Evolutionary conservation across 2,329 filamentous ascomycete genomes (phyloP).

Genomic region (Fusarium pseudocircinatum): DNA sequence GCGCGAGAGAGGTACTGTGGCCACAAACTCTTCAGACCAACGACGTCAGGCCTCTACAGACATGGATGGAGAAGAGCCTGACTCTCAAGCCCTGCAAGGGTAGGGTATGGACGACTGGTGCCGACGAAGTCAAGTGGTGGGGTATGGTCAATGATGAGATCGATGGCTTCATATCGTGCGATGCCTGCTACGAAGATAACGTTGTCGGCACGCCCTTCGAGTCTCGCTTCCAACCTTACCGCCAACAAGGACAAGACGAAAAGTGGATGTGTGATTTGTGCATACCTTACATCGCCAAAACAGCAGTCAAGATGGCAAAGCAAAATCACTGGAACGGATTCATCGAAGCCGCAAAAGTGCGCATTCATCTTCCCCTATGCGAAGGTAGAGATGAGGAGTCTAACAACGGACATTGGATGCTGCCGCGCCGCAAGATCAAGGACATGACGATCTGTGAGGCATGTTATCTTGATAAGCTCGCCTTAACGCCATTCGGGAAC

Average conservation of each 20-base stretch:
- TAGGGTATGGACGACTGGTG: conserved; percentile 13
- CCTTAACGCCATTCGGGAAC: conserved; percentile 40
- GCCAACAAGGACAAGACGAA: conserved; percentile 39
- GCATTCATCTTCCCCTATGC: conserved; percentile 42
- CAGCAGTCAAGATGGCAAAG: conserved; percentile 28
- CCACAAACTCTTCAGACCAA: conserved; percentile 43
- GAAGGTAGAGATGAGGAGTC: conserved; percentile 41
- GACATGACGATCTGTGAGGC: conserved; percentile 47
- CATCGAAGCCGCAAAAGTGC: conserved; percentile 29
- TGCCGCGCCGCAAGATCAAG: conserved; percentile 37
- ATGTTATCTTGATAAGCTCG: conserved; percentile 50
- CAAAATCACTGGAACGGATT: conserved; percentile 47
- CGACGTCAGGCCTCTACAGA: conserved; percentile 37
- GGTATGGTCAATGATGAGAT: conserved; percentile 43
- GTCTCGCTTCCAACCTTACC: conserved; percentile 41
- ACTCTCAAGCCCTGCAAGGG: conserved; percentile 46
- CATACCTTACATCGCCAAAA: conserved; percentile 39
- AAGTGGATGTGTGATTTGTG: conserved; percentile 49
- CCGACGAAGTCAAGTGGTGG: conserved; percentile 48
- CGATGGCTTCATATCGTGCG: conserved; percentile 49
- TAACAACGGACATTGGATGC: conserved; percentile 42
- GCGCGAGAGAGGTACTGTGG: conserved; percentile 49
- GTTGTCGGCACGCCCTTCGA: conserved; percentile 45
- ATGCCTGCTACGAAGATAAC: conserved; percentile 51
- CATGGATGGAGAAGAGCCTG: conserved; percentile 44